These are phyloP conservation scores for Elsinoe fawcettii DNA, from an alignment of 2,329 filamentous ascomycete genomes.

Conservation along the genomic window DNA sequence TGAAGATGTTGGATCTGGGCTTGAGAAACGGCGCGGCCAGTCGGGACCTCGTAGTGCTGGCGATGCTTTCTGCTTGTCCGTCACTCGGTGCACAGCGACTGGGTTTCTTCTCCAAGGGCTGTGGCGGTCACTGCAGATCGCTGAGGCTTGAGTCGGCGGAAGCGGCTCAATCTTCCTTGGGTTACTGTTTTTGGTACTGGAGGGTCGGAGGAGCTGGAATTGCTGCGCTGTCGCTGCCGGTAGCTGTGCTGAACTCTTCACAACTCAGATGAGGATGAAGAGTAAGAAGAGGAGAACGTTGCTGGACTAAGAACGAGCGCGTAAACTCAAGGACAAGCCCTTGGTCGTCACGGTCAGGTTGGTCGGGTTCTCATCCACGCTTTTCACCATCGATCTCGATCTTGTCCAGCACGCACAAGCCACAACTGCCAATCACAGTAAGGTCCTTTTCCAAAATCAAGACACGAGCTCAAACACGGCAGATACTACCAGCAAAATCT, in stretches of 20 bases:
- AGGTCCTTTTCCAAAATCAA: slow-evolving; percentile 10
- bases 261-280: neutral
- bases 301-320: neutral
- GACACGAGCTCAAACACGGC: slow-evolving; percentile 9
- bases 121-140: slow-evolving; percentile 13
- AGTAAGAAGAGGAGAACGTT: neutral
- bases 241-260: no score
- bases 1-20: neutral
- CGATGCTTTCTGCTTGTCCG: neutral
- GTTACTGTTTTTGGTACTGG: neutral
- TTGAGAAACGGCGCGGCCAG: neutral
- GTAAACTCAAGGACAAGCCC: neutral
- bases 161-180: slow-evolving; percentile 5
- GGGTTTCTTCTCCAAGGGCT: neutral
- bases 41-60: neutral
- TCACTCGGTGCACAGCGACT: neutral
- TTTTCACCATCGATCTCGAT: slow-evolving; percentile 10
- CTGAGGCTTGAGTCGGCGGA: slow-evolving; percentile 9
- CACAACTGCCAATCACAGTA: slow-evolving; percentile 13
- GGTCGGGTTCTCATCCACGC: slow-evolving; percentile 10
- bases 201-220: neutral
- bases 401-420: slow-evolving; percentile 11
- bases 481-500: slow-evolving; percentile 4
- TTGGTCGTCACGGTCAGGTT: neutral
- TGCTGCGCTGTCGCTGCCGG: neutral